Evolutionary conservation across 1,139 yeast species (phyloP), one percentile per base, ranked within the genome.

Genomic region (Sugiyamaella neomexicana): DNA sequence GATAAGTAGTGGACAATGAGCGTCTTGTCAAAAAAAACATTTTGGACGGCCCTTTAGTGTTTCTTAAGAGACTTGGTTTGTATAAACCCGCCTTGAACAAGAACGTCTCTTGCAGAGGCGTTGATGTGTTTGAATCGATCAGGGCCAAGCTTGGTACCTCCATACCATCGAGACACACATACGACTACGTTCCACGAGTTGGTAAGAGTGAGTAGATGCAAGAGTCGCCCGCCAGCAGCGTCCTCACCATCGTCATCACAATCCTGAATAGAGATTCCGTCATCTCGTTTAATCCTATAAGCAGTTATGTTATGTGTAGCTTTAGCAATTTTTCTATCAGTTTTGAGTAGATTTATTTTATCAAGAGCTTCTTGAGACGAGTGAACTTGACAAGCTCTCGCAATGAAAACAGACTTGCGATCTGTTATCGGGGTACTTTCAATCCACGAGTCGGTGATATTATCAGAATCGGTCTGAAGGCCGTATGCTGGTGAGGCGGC

Each of bases 201-300:
- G 89, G 68, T 66, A 10, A 65, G 50, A 50, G 58, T 51, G 7
- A 91, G 72, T 53, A 91, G 72, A 74, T 90, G 97, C 55, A 90
- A 71, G 75, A 91, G 74, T 57, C 97, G 74, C 5, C 95, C 83
- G 4, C 99, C 99, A 0, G 99, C 97, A 0, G 98, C 99, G 0
- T 96, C 80, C 67, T 93, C 99, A 2, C 99, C 99, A 67, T 93
- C 99, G 67, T 95, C 99, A 65, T 93, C 98, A 65, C 88, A 89
- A 65, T 93, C 98, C 63, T 88, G 93, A 55, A 76, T 79, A 46
- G 79, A 76, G 0, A 83, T 78, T 0, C 82, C 85, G 10, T 65
- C 64, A 0, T 69, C 71, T 25, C 79, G 74, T 58, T 76, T 76
- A 1, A 91, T 86, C 59, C 98, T 74, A 86, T 93, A 91, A 0